Percentiles rank a stretch among this genome's conserved stretches.
Evolutionary conservation across 805 yeast species (phyloP).

Genomic region (Wickerhamomyces subpelliculosus): DNA sequence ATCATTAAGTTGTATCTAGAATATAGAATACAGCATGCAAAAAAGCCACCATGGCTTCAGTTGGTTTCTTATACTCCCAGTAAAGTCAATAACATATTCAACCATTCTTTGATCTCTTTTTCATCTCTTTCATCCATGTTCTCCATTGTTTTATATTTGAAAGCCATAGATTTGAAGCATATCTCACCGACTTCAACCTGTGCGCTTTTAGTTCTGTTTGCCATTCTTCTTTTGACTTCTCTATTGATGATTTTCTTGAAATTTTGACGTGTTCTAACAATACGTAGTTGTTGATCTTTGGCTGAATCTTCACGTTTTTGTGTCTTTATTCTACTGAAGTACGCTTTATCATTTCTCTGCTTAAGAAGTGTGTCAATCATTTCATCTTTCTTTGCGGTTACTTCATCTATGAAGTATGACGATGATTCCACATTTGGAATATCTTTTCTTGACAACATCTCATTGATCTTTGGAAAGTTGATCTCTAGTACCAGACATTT

Average conservation of each 20-base stretch:
- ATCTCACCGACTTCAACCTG: conserved; percentile 20
- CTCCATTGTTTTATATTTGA: conserved; percentile 10
- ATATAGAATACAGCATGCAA: too few species aligned
- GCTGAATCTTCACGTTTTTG: neutral
- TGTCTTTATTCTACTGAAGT: neutral
- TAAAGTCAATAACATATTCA: conserved; percentile 8
- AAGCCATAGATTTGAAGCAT: conserved; percentile 17
- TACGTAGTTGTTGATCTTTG: conserved; percentile 13
- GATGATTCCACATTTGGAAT: neutral
- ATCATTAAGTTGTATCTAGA: too few species aligned
- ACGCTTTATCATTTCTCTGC: conserved; percentile 5
- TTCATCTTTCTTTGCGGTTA: conserved; percentile 13
- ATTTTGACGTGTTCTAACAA: conserved; percentile 9
- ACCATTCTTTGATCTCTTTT: conserved; percentile 15
- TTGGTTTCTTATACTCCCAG: conserved; percentile 6
- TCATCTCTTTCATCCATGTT: conserved; percentile 5
- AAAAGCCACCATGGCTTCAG: too few species aligned
- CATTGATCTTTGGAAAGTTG: conserved; percentile 4
- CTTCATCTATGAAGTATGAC: conserved; percentile 15
- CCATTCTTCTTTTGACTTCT: conserved; percentile 11
- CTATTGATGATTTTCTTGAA: conserved; percentile 12
- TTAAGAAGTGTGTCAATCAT: conserved; percentile 17
- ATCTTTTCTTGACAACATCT: conserved; percentile 3
- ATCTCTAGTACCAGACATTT: conserved; percentile 16
- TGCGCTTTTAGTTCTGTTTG: conserved; percentile 4